Evolutionary conservation across 2,329 filamentous ascomycete genomes (phyloP), one percentile per base, ranked within the genome.

Genomic region (Xylaria sp.): DNA sequence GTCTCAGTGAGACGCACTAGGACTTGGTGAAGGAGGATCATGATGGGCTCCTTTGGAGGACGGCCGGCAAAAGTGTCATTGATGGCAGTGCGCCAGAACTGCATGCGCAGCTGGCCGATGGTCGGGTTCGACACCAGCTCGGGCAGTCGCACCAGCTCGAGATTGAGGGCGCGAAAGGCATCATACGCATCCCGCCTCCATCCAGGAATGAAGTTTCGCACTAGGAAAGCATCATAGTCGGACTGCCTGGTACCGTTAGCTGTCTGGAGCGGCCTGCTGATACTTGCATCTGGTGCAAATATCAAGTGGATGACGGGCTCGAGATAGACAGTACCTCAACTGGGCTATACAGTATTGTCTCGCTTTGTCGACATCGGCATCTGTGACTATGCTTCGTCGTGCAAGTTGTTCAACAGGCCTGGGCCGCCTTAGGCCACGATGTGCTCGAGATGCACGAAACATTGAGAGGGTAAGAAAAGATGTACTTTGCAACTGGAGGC

Each of bases 11-110:
- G 82, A 63, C 85, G 81, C 5, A 82, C 79, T 13, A 95, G 81
- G 19, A 89, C 89, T 59, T 87, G 83, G 63, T 91, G 83, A 1
- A 99, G 81, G 4, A 97, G 80, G 35, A 96, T 83, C 60, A 92
- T 93, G 48, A 97, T 90, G 19, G 94, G 94, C 72, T 99, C 92
- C 69, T 92, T 91, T 1, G 92, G 92, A 1, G 94, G 92, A 0
- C 80, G 79, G 37, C 89, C 89, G 1, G 88, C 81, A 61, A 97
- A 88, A 1, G 90, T 89, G 62, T 88, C 87, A 57, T 88, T 83
- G 55, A 99, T 79, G 3, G 90, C 86, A 68, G 97, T 92, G 54
- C 90, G 85, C 90, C 94, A 97, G 79, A 97, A 97, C 73, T 96
- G 91, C 75, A 96, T 88, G 65, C 94, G 91, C 81, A 97, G 86